Base-by-base conservation (phyloP, 2,329 filamentous ascomycete genomes). In the Cytospora chrysosperma region DNA sequence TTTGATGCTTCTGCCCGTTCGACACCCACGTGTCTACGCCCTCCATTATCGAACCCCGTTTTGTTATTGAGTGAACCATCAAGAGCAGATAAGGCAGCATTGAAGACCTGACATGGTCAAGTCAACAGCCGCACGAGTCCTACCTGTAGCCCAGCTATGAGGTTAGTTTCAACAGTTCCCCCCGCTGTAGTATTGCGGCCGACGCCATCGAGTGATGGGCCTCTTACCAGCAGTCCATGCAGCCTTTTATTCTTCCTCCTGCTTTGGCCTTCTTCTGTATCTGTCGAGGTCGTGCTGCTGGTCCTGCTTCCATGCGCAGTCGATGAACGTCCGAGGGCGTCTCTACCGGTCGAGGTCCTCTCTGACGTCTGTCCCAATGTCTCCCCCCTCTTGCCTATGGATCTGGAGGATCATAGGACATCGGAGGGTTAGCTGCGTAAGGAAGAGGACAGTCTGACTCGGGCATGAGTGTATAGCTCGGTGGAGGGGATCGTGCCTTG, bases 401-500 rank as follows among this genome's bases (percentile, higher is more conserved):
- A 55, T 21, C 2, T 9, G 26, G 27, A 24, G 26, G 27, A 26
- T 52, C 10, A 8, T 17, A 27, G 37, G n/a, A 54, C 58, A 61
- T 61, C 51, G 51, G 43, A 52, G 50, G 24, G 51, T 32, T 55
- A 32, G 51, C n/a, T 32, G 51, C 34, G 57, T 59, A 50, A 21
- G 52, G 43, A 9, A 30, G 34, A 27, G 51, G 56, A 32, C 40
- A 43, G 21, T 26, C 24, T 15, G 50, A 50, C 30, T 63, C 30
- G 56, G 56, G 40, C 10, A 30, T 19, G 32, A 51, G 51, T 27
- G 56, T 61, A 13, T 61, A 61, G 37, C 43, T 32, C 19, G 58
- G 58, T n/a, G 51, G 58, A 43, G 58, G 58, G 54, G 58, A 61
- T 55, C 54, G 58, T 40, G 34, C 17, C 58, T 61, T 61, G 51